phyloP scores from a whole-genome alignment of 1,139 yeast species.

The Pichia sp. region DNA sequence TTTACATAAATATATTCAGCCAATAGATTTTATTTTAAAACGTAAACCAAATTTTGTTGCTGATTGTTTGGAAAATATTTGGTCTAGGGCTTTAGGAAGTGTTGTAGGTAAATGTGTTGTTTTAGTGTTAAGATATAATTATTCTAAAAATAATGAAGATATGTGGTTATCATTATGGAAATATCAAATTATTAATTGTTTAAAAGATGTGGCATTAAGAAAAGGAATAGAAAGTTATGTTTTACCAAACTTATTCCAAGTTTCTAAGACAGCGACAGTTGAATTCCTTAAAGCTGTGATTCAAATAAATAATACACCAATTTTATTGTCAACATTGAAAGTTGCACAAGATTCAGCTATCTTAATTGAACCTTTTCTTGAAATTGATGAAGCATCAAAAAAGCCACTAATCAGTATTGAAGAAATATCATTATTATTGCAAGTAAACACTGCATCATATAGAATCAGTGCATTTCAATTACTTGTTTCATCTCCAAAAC shows the following conservation, averaged over 20 bases:
- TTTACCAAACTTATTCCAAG: constrained; percentile 55
- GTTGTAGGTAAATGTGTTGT: constrained; percentile 59
- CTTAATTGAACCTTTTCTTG: constrained; percentile 45
- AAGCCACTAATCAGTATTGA: constrained; percentile 33
- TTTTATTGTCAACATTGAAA: constrained; percentile 51
- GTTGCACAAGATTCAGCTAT: constrained; percentile 59
- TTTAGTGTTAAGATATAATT: constrained; percentile 35
- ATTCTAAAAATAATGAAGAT: constrained; percentile 22
- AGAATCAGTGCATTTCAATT: constrained; percentile 58
- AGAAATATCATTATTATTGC: constrained; percentile 36
- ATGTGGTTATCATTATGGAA: constrained; percentile 56
- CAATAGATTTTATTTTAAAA: constrained; percentile 34
- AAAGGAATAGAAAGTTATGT: constrained; percentile 53
- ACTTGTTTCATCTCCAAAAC: constrained; percentile 55
- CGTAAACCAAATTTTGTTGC: constrained; percentile 40
- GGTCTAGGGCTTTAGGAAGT: constrained; percentile 58
- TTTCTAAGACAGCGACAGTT: constrained; percentile 39
- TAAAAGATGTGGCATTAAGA: constrained; percentile 32
- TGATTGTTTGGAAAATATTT: constrained; percentile 44
- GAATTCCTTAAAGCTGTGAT: constrained; percentile 31
- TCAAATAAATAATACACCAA: constrained; percentile 30
- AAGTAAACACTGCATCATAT: constrained; percentile 37
- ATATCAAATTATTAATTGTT: constrained; percentile 33
- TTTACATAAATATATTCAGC: constrained; percentile 42
- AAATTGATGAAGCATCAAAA: constrained; percentile 20